These are phyloP conservation scores for Pseudogymnoascus sp. DNA, from an alignment of 2,329 filamentous ascomycete genomes.

Conservation along the genomic window DNA sequence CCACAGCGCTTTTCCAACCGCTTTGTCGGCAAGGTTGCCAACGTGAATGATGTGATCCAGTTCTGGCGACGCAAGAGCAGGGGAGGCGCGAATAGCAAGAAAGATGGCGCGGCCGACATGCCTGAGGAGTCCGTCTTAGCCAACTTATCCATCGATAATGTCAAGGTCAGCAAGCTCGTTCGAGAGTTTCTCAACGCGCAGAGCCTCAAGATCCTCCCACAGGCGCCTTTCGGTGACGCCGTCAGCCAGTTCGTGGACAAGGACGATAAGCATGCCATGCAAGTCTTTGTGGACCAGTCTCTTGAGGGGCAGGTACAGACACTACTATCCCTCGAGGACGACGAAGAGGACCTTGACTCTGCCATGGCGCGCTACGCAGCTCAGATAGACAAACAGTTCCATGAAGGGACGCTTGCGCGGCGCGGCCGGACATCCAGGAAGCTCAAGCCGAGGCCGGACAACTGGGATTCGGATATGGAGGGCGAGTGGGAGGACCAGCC, in stretches of 20 bases:
- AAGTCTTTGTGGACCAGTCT: constrained; percentile 66
- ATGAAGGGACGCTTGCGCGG: constrained; percentile 46
- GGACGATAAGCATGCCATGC: constrained; percentile 88
- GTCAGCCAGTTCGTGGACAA: constrained; percentile 91
- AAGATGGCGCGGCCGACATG: constrained; percentile 42
- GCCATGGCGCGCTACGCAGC: constrained; percentile 66
- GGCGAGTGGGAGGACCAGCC: constrained; percentile 78
- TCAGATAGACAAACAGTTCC: constrained; percentile 62
- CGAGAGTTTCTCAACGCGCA: constrained; percentile 80
- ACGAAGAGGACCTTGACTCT: constrained; percentile 60
- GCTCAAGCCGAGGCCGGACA: constrained; percentile 66
- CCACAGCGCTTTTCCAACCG: constrained; percentile 92
- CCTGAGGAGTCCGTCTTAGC: constrained; percentile 57
- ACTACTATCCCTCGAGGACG: constrained; percentile 57
- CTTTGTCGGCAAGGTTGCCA: constrained; percentile 84
- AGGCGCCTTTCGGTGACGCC: constrained; percentile 87
- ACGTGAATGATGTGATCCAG: constrained; percentile 86
- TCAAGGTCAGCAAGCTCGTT: constrained; percentile 85
- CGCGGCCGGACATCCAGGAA: constrained; percentile 33
- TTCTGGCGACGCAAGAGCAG: constrained; percentile 82
- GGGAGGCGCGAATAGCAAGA: constrained; percentile 36
- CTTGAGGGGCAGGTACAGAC: constrained; percentile 62
- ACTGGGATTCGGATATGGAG: constrained; percentile 85
- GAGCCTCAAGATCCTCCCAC: constrained; percentile 83
- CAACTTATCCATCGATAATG: constrained; percentile 55